Percentiles rank a stretch among this genome's conserved stretches.
Evolutionary conservation across 371 early-diverging fungal genomes (phyloP).

Genomic region (Sporodiniella umbellata): DNA sequence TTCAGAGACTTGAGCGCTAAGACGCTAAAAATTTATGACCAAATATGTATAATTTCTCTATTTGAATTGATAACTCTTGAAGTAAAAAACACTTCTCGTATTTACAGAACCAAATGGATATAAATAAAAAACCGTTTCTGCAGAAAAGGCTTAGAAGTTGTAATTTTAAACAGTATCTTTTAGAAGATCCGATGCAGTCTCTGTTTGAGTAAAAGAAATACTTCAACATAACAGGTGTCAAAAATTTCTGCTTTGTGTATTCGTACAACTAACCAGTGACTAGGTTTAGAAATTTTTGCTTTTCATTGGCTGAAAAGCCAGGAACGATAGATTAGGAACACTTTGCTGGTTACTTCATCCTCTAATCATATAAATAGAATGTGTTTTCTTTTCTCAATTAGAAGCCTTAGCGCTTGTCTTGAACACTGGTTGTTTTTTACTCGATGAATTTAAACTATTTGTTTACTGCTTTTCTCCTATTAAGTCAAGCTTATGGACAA

Average conservation of each 20-base stretch:
- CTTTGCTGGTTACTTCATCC: conserved; percentile 11
- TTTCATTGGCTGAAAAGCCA: conserved; percentile 7
- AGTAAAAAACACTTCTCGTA: too few relatives aligned
- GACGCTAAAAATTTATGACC: not conserved
- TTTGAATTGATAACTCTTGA: too few relatives aligned
- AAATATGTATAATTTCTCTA: not conserved
- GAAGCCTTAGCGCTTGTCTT: not conserved
- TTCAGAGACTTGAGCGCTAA: too few relatives aligned
- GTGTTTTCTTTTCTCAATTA: not conserved
- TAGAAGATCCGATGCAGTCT: too few relatives aligned
- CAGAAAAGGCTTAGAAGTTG: too few relatives aligned
- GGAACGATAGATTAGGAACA: not conserved
- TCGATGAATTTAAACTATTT: not conserved
- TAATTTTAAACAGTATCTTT: too few relatives aligned
- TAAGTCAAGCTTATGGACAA: conserved; percentile 3
- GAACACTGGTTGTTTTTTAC: not conserved
- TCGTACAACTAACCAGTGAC: conserved; percentile 3
- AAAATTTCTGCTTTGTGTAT: not conserved
- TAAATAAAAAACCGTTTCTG: too few relatives aligned
- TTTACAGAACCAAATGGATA: too few relatives aligned
- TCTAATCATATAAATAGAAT: conserved; percentile 7
- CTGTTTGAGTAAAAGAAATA: too few relatives aligned
- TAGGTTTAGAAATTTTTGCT: conserved; percentile 12
- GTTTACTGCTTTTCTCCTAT: not conserved
- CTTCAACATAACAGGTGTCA: not conserved